Conservation (phyloP, 495 filamentous ascomycete species). For the Penicillium pancosmium region DNA sequence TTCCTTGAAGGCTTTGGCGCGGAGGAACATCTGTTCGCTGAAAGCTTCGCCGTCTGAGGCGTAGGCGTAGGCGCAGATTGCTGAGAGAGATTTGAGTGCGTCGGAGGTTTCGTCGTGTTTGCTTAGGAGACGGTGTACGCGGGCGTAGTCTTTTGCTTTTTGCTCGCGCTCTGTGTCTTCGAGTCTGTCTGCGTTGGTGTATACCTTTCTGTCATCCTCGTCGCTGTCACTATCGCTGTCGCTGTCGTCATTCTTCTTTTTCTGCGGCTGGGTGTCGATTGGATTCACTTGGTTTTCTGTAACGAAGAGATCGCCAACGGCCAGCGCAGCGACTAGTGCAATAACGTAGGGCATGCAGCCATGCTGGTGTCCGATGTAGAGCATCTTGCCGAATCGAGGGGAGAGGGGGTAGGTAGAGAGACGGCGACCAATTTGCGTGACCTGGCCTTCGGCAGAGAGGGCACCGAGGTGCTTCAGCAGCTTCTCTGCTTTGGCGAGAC, state of each 20-base stretch:
- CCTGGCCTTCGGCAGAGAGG: conserved; percentile 65
- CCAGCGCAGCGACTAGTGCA: conserved; percentile 84
- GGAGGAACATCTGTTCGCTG: conserved; percentile 80
- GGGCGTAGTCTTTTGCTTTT: conserved; percentile 69
- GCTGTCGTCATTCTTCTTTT: conserved; percentile 33
- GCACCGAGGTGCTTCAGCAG: conserved; percentile 76
- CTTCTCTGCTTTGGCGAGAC: conserved; percentile 83
- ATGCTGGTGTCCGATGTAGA: conserved; percentile 83
- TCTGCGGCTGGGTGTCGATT: conserved; percentile 26
- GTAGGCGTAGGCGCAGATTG: conserved; percentile 80
- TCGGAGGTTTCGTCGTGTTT: conserved; percentile 82
- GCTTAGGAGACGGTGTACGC: conserved; percentile 76
- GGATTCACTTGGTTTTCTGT: conserved; percentile 75
- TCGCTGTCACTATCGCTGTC: conserved; percentile 38
- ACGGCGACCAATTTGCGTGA: conserved; percentile 74
- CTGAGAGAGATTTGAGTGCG: conserved; percentile 86
- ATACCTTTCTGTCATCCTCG: conserved; percentile 40
- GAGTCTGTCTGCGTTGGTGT: conserved; percentile 66
- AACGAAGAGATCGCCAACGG: conserved; percentile 87
- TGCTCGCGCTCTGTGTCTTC: conserved; percentile 69
- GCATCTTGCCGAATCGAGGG: conserved; percentile 87
- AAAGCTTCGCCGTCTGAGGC: conserved; percentile 69
- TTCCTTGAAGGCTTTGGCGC: conserved; percentile 83
- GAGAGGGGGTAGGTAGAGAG: conserved; percentile 88
- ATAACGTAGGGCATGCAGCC: conserved; percentile 84